Base-by-base conservation (phyloP, 1,284 basidiomycete species). In the Tilletiopsis washingtonensis region DNA sequence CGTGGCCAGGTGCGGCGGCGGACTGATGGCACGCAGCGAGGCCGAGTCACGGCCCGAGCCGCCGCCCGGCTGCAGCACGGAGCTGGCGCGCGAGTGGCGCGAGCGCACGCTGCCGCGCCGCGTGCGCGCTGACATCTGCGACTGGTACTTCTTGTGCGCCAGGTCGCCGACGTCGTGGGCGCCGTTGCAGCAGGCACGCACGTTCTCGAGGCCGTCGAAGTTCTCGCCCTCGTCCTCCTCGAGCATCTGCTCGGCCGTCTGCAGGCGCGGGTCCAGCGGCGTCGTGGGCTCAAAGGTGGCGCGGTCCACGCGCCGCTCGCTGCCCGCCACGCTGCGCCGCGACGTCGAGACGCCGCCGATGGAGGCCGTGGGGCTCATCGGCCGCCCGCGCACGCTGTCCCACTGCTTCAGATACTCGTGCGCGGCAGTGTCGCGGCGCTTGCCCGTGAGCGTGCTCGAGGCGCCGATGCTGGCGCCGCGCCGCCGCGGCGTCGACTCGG, bases 351-450 rank as follows among this genome's bases (percentile, higher is more conserved):
- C 39, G 39, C 24, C 20, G 41, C 11, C 27, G 15, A 32, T 19
- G 20, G 23, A 19, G 7, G 7, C 6, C 14, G 41, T 54, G 4
- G 59, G 59, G 19, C 56, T 56, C 55, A 57, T 58, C 23, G 53
- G 43, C 29, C 29, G 9, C n/a, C 29, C 29, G n/a, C n/a, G n/a
- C 49, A 54, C 54, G 47, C 54, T 45, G 41, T 61, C 61, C 55
- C 54, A 51, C 51, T 62, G 57, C 43, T 60, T 51, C 43, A 91
- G 77, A 65, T 89, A 94, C 67, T 91, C 89, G 5, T 84, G 81
- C 0, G 91, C 91, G 0, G 88, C 85, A 1, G 89, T 93, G 9
- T 88, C 88, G 1, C 83, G 81, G 11, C 88, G 84, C 69, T 91
- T 91, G 57, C 85, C 81, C 37, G 86, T 61, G 14, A 72, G 14